These are phyloP conservation scores for Phaseolus lunatus DNA, from an alignment of 306 rosid species.

Conservation along the genomic window DNA sequence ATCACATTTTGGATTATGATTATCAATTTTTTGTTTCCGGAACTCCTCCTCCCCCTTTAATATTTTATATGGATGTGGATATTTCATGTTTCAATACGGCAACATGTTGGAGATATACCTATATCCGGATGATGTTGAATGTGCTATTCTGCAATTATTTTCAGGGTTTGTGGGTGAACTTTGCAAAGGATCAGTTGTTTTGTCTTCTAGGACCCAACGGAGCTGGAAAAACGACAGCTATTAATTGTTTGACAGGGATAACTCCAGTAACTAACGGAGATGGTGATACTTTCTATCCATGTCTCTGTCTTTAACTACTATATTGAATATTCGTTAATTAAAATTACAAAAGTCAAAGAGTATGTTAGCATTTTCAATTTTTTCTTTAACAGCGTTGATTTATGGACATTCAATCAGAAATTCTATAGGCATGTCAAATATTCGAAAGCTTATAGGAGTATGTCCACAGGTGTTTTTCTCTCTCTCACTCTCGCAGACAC, in stretches of 20 bases:
- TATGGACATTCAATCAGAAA: constrained; percentile 77
- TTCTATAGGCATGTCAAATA: constrained; percentile 78
- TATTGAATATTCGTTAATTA: constrained; percentile 23
- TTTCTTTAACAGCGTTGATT: constrained; percentile 63
- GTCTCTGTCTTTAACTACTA: not conserved
- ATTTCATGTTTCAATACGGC: constrained; percentile 26
- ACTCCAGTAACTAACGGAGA: constrained; percentile 87
- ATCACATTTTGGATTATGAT: not conserved
- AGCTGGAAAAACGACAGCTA: constrained; percentile 94
- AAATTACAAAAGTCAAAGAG: constrained; percentile 19
- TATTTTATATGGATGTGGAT: not conserved
- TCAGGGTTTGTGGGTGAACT: constrained; percentile 93
- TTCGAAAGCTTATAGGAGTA: constrained; percentile 79
- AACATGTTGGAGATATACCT: not conserved
- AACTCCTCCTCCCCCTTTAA: not conserved
- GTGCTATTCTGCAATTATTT: constrained; percentile 41
- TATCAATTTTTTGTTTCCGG: not conserved
- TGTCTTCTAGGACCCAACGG: constrained; percentile 97
- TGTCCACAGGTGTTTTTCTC: constrained; percentile 86
- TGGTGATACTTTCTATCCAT: constrained; percentile 56
- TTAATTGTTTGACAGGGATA: constrained; percentile 89
- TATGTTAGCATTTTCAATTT: constrained; percentile 36
- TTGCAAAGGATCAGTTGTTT: constrained; percentile 81
- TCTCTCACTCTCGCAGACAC: not conserved
- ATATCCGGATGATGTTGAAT: constrained; percentile 25